Percentiles rank a stretch among this genome's conserved stretches.
phyloP scores from a whole-genome alignment of 2,329 filamentous ascomycete species.

The Pseudocercospora musae region DNA sequence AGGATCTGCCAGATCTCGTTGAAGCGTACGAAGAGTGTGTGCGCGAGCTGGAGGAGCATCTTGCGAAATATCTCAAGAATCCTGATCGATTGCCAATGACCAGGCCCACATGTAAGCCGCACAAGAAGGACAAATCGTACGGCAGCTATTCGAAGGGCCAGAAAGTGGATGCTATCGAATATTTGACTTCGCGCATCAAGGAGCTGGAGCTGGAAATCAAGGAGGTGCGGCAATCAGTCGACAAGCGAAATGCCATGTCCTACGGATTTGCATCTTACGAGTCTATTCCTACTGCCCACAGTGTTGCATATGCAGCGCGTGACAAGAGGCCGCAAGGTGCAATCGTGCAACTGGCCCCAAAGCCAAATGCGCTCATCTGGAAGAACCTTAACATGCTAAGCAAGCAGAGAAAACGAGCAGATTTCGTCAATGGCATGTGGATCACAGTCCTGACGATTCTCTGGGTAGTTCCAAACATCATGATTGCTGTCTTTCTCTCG shows the following conservation, averaged over 20 bases:
- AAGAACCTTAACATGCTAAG: conserved; percentile 77
- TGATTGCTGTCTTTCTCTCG: conserved; percentile 91
- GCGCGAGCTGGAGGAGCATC: conserved; percentile 72
- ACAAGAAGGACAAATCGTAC: conserved; percentile 66
- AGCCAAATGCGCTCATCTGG: conserved; percentile 93
- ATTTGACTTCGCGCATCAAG: conserved; percentile 79
- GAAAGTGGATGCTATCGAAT: conserved; percentile 92
- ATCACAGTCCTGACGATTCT: conserved; percentile 73
- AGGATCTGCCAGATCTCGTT: conserved; percentile 80
- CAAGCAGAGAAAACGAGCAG: conserved; percentile 65
- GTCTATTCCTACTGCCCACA: conserved; percentile 81
- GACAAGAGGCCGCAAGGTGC: conserved; percentile 78
- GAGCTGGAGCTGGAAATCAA: conserved; percentile 80
- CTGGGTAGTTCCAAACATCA: conserved; percentile 88
- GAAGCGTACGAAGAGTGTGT: conserved; percentile 79
- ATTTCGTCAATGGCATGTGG: conserved; percentile 80
- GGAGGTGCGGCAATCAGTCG: conserved; percentile 74
- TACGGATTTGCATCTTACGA: conserved; percentile 96
- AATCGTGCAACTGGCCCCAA: conserved; percentile 73
- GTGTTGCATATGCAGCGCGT: conserved; percentile 75
- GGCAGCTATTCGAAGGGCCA: conserved; percentile 61
- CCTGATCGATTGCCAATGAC: conserved; percentile 73
- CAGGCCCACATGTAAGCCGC: conserved; percentile 74
- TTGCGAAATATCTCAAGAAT: conserved; percentile 88
- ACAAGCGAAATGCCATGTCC: conserved; percentile 81